phyloP scores from a whole-genome alignment of 495 filamentous ascomycete species.

The Annulohypoxylon maeteangense region DNA sequence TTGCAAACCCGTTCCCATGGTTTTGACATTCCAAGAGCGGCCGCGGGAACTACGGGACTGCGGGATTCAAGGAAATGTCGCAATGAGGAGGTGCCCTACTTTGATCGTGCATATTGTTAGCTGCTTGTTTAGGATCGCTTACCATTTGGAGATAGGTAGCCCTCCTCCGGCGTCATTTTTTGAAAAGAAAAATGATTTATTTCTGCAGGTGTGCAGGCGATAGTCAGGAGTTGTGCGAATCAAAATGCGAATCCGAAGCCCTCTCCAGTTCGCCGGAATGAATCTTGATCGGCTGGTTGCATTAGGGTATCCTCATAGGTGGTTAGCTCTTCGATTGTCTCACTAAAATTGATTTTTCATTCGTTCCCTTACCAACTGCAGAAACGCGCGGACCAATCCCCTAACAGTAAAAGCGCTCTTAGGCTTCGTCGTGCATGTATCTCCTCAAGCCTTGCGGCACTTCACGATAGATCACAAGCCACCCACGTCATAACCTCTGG shows the following conservation, averaged over 20 bases:
- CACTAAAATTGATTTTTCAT: background rate
- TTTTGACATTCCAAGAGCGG: slow-evolving; percentile 7
- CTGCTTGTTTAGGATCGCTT: background rate
- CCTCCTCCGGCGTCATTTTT: background rate
- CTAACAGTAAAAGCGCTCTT: background rate
- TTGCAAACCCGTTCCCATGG: background rate
- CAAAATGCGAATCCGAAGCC: background rate
- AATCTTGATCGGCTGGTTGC: background rate
- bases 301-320: slow-evolving; percentile 4
- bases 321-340: slow-evolving; percentile 10
- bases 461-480: background rate
- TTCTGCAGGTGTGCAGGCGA: background rate
- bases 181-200: background rate
- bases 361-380: background rate
- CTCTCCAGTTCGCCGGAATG: slow-evolving; percentile 19
- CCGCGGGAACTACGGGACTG: background rate
- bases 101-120: background rate
- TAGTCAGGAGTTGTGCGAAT: slow-evolving; percentile 13
- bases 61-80: slow-evolving; percentile 10
- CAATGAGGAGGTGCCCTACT: background rate
- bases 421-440: background rate
- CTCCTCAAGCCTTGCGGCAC: background rate
- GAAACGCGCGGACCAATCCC: background rate
- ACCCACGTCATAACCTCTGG: background rate
- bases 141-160: slow-evolving; percentile 5